Evolutionary conservation across 2,329 filamentous ascomycete species (phyloP).

Genomic region (Colletotrichum liaoningense): DNA sequence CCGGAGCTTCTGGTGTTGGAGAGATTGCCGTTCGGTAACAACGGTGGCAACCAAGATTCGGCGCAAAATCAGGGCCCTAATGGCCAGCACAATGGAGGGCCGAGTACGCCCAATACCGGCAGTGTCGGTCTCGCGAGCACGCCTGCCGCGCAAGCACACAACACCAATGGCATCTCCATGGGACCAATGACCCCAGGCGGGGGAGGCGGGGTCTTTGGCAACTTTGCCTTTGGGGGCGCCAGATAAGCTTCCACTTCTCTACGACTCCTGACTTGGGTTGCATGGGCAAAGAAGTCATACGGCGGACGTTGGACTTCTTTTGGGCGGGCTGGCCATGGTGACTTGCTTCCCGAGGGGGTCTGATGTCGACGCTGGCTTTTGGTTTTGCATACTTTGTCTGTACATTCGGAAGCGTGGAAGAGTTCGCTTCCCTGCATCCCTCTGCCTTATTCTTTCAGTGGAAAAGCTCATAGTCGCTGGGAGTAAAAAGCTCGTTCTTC

Average conservation of each 20-base stretch:
- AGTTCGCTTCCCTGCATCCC: neutral
- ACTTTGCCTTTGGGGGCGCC: slow-evolving; percentile 68
- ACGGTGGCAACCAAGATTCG: slow-evolving; percentile 43
- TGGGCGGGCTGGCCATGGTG: slow-evolving; percentile 25
- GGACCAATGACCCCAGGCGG: slow-evolving; percentile 84
- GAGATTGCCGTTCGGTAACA: slow-evolving; percentile 46
- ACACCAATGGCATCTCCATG: slow-evolving; percentile 68
- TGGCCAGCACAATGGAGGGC: slow-evolving; percentile 59
- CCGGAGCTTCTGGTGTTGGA: slow-evolving; percentile 65
- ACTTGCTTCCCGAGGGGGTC: neutral
- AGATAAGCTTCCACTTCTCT: slow-evolving; percentile 37
- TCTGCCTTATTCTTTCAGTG: neutral
- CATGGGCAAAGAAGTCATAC: neutral
- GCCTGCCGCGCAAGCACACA: slow-evolving; percentile 61
- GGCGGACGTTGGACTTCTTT: neutral
- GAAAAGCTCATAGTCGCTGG: slow-evolving; percentile 9
- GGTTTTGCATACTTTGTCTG: slow-evolving; percentile 25
- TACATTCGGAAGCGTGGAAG: neutral
- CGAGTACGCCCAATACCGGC: slow-evolving; percentile 77
- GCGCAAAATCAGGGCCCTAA: slow-evolving; percentile 51
- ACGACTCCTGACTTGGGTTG: neutral
- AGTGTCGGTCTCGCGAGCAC: slow-evolving; percentile 61
- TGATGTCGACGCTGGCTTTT: slow-evolving; percentile 1
- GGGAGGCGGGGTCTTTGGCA: slow-evolving; percentile 80
- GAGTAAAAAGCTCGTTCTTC: neutral